phyloP scores from a whole-genome alignment of 192 early-diverging fungal genomes.

The Backusella macrospora region DNA sequence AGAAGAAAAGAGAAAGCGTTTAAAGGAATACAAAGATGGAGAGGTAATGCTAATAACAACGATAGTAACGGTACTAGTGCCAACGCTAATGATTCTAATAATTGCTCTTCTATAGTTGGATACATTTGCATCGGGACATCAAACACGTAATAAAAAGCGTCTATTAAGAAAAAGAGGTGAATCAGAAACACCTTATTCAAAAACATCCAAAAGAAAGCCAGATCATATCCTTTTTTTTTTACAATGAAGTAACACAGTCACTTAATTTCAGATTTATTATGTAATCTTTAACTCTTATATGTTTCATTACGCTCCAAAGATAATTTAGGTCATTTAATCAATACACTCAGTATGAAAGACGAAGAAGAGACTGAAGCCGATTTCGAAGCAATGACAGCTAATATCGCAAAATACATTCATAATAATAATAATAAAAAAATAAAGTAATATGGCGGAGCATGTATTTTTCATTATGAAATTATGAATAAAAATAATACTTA shows the following conservation, averaged over 20 bases:
- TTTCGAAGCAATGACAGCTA: neutral
- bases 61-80: neutral
- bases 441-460: neutral
- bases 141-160: neutral
- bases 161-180: neutral
- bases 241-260: neutral
- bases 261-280: neutral
- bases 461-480: neutral
- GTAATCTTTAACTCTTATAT: slow-evolving; percentile 10
- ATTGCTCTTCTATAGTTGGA: neutral
- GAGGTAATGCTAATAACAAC: neutral
- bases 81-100: neutral
- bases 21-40: slow-evolving; percentile 28
- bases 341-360: neutral
- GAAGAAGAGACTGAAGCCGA: slow-evolving; percentile 6
- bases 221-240: slow-evolving; percentile 25
- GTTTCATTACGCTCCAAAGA: slow-evolving; percentile 8
- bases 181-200: neutral
- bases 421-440: neutral
- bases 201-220: neutral
- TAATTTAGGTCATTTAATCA: neutral
- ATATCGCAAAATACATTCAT: neutral
- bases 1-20: slow-evolving; percentile 23
- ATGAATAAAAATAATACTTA: neutral
- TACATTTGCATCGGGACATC: neutral